phyloP scores from a whole-genome alignment of 768 basidiomycete genomes.

The Rhodotorula graminis region DNA sequence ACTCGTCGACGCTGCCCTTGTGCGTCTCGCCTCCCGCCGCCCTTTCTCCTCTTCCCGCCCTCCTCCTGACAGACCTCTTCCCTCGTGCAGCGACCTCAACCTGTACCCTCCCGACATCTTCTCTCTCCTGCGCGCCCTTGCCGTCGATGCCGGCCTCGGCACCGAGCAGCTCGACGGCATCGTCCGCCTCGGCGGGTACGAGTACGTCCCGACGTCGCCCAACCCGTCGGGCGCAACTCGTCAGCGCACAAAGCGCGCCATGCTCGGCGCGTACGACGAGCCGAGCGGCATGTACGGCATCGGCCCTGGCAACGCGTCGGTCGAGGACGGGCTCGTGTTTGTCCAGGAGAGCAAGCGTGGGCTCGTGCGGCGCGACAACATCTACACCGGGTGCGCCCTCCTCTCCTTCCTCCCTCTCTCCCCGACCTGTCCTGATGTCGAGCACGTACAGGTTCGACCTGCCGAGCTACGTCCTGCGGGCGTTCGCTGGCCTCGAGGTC shows the following conservation, averaged over 20 bases:
- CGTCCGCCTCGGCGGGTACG: conserved; percentile 62
- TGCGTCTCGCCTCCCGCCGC: not conserved
- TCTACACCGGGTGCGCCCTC: conserved; percentile 54
- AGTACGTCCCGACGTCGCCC: conserved; percentile 45
- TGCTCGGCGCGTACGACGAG: not conserved
- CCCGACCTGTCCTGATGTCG: not conserved
- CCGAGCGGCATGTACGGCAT: not conserved
- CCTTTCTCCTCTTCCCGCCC: not conserved
- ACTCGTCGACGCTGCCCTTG: conserved; percentile 55
- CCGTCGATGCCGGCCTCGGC: conserved; percentile 60
- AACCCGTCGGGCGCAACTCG: not conserved
- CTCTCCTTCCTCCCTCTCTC: not conserved
- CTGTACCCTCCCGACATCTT: conserved; percentile 63
- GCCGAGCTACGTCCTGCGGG: conserved; percentile 59
- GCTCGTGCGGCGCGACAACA: conserved; percentile 44
- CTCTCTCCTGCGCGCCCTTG: conserved; percentile 64
- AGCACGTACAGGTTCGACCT: conserved; percentile 56
- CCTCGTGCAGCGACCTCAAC: conserved; percentile 59
- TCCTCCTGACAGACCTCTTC: too few relatives aligned
- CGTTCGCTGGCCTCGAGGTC: conserved; percentile 62
- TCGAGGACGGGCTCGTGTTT: conserved; percentile 41
- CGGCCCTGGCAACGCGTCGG: conserved; percentile 24
- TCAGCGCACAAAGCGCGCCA: not conserved
- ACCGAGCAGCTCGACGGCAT: conserved; percentile 63
- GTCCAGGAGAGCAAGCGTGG: conserved; percentile 46